Percentiles rank a stretch among this genome's conserved stretches.
phyloP scores from a whole-genome alignment of 345 rosid species.

The Citrus inodora region DNA sequence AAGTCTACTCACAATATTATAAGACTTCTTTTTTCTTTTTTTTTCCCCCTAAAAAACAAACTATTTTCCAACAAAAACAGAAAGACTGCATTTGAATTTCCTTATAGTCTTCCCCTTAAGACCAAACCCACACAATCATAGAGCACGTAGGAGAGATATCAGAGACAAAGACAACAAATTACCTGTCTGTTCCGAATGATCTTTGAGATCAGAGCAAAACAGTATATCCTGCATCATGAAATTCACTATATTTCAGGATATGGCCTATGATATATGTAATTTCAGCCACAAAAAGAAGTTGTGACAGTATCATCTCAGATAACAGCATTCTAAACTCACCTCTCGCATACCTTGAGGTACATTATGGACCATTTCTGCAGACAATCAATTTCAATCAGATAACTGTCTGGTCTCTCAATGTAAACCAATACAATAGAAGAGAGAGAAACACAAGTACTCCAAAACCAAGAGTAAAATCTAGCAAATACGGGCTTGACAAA shows the following conservation, averaged over 20 bases:
- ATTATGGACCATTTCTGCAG: slow-evolving; percentile 55
- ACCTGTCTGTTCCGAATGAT: slow-evolving; percentile 71
- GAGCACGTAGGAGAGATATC: not conserved
- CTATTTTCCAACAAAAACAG: not conserved
- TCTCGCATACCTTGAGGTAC: slow-evolving; percentile 54
- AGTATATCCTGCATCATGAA: slow-evolving; percentile 56
- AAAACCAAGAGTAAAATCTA: not conserved
- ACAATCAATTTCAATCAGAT: slow-evolving; percentile 15
- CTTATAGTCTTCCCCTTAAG: not conserved
- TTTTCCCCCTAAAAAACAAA: too few species aligned
- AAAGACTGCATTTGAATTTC: not conserved
- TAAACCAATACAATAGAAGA: not conserved
- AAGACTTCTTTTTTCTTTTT: not conserved
- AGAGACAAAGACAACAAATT: not conserved
- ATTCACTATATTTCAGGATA: slow-evolving; percentile 14
- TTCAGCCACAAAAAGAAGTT: not conserved
- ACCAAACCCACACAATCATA: not conserved
- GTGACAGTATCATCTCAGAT: not conserved
- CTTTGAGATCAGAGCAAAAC: slow-evolving; percentile 58
- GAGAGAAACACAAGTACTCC: not conserved
- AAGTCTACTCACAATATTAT: not conserved
- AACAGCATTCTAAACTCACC: slow-evolving; percentile 41
- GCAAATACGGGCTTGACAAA: not conserved
- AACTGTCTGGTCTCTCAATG: not conserved
- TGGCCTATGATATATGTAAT: not conserved